Evolutionary conservation across 345 rosid species (phyloP).

Genomic region (Isatis tinctoria): DNA sequence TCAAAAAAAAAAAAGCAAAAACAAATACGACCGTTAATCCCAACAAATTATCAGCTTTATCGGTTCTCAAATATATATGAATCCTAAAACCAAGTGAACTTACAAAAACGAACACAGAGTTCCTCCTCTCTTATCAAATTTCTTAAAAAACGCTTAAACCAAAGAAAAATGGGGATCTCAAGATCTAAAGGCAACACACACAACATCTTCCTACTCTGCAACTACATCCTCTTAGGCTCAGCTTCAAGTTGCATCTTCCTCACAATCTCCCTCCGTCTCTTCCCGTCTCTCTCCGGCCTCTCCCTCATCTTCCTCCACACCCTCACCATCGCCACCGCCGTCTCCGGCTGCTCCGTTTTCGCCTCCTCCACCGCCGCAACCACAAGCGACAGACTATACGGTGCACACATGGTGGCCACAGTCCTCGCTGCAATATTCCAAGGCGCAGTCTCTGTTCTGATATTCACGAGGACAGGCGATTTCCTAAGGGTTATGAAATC

Average conservation of each 20-base stretch:
- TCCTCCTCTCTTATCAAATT: neutral
- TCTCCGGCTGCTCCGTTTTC: slow-evolving; percentile 51
- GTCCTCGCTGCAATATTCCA: slow-evolving; percentile 83
- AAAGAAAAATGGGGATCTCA: slow-evolving; percentile 25
- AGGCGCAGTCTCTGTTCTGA: slow-evolving; percentile 75
- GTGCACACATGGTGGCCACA: slow-evolving; percentile 81
- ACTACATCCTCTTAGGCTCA: slow-evolving; percentile 84
- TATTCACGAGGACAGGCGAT: slow-evolving; percentile 56
- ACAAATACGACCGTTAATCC: slow-evolving; percentile 22
- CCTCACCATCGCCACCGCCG: slow-evolving; percentile 54
- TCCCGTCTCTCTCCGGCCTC: slow-evolving; percentile 61
- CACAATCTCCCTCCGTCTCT: slow-evolving; percentile 75
- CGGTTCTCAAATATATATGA: neutral
- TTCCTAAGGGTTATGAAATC: slow-evolving; percentile 60
- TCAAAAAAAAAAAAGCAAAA: neutral
- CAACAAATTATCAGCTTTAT: slow-evolving; percentile 14
- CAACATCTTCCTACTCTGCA: slow-evolving; percentile 69
- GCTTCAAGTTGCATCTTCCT: slow-evolving; percentile 92
- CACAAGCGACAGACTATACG: slow-evolving; percentile 47
- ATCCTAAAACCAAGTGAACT: neutral
- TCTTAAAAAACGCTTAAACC: slow-evolving; percentile 3
- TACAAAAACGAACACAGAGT: neutral
- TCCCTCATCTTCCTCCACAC: slow-evolving; percentile 32
- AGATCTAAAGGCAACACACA: slow-evolving; percentile 58
- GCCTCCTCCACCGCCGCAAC: slow-evolving; percentile 43